These are phyloP conservation scores for Boletus patriciae DNA, from an alignment of 768 basidiomycete species.

Conservation along the genomic window DNA sequence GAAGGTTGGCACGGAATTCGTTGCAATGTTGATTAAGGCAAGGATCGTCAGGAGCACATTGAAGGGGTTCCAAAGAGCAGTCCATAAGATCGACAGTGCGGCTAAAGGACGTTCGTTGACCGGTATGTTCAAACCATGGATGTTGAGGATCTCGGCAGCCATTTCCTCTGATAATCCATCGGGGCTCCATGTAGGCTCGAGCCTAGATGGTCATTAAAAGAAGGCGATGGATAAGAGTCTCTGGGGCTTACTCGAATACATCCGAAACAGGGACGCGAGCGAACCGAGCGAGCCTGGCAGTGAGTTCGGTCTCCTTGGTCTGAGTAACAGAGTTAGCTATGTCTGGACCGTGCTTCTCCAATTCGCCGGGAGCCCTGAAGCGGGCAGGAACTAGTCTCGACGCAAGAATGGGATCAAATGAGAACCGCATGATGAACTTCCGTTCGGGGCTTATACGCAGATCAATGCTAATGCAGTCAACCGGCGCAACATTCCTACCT, in stretches of 20 bases:
- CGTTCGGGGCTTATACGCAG: slow-evolving; percentile 8
- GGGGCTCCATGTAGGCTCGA: slow-evolving; percentile 28
- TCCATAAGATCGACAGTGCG: slow-evolving; percentile 29
- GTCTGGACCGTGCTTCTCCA: slow-evolving; percentile 27
- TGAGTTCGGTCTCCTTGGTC: slow-evolving; percentile 24
- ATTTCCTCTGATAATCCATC: slow-evolving; percentile 25
- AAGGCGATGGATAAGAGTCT: not conserved
- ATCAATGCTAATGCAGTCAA: slow-evolving; percentile 3
- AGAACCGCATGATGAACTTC: slow-evolving; percentile 24
- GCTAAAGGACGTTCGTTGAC: slow-evolving; percentile 34
- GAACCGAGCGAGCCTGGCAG: slow-evolving; percentile 25
- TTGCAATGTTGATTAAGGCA: slow-evolving; percentile 34
- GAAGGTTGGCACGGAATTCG: slow-evolving; percentile 34
- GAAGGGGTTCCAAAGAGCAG: slow-evolving; percentile 38
- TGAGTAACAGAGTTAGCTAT: slow-evolving; percentile 15
- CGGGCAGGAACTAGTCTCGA: slow-evolving; percentile 24
- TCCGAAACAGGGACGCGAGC: slow-evolving; percentile 24
- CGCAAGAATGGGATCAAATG: slow-evolving; percentile 20
- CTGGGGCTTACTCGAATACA: slow-evolving; percentile 26
- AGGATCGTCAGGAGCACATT: slow-evolving; percentile 34
- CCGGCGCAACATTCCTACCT: slow-evolving; percentile 10
- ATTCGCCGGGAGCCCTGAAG: slow-evolving; percentile 14
- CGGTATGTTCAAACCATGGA: slow-evolving; percentile 29
- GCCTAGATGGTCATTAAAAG: slow-evolving; percentile 13
- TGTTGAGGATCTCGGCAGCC: slow-evolving; percentile 17